Evolutionary conservation across 257 asterid genomes (phyloP).

Genomic region (Avicennia marina): DNA sequence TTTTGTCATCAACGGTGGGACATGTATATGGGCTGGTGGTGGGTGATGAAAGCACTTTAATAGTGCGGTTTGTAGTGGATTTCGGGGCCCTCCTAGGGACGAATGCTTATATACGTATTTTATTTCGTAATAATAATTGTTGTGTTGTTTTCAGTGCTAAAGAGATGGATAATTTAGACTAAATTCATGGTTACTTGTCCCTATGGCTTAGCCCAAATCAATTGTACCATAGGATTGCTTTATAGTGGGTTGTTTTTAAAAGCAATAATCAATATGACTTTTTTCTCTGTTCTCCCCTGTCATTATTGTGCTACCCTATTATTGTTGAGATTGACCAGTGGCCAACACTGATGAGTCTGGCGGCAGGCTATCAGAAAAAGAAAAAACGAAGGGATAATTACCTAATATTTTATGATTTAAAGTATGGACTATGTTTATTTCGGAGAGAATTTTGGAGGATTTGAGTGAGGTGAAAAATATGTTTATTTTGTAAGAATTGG

Average conservation of each 20-base stretch:
- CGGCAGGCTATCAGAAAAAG: too few relatives aligned
- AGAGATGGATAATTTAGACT: constrained; percentile 4
- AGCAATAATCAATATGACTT: not conserved
- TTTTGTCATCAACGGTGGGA: constrained; percentile 52
- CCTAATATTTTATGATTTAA: too few relatives aligned
- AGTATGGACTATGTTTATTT: too few relatives aligned
- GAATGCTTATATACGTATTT: constrained; percentile 1
- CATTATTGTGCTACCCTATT: not conserved
- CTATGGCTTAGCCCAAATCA: not conserved
- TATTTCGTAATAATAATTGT: constrained; percentile 18
- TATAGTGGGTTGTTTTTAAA: too few relatives aligned
- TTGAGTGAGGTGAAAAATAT: too few relatives aligned
- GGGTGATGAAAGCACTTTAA: constrained; percentile 48
- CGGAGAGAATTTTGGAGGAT: too few relatives aligned
- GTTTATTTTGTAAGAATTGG: too few relatives aligned
- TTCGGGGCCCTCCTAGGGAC: constrained; percentile 41
- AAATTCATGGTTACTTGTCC: not conserved
- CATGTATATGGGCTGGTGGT: constrained; percentile 29
- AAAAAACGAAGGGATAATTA: too few relatives aligned
- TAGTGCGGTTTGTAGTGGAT: constrained; percentile 59
- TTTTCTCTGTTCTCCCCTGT: not conserved
- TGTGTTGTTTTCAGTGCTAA: constrained; percentile 33
- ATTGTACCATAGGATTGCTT: too few relatives aligned
- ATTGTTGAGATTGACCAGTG: not conserved
- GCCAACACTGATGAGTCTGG: too few relatives aligned